A percentile compares a stretch with the other conserved stretches of the same genome.
phyloP scores from a whole-genome alignment of 2,329 filamentous ascomycete genomes.

The Scedosporium aurantiacum region DNA sequence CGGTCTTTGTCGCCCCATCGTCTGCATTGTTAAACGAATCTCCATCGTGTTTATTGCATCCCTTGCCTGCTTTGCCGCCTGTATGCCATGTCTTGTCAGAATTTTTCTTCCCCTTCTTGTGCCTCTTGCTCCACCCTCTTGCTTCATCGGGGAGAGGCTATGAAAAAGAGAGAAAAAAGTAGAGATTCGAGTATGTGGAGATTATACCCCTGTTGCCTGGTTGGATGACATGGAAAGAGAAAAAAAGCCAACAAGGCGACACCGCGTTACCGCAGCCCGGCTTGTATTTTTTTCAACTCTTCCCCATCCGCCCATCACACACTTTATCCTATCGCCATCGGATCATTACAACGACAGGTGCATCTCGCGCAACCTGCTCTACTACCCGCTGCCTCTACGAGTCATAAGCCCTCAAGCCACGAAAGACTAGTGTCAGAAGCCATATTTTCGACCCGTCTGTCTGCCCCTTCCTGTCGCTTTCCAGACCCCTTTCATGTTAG shows the following conservation, averaged over 20 bases:
- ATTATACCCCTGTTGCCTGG: constrained; percentile 5
- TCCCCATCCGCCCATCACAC: background rate
- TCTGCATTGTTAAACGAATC: constrained; percentile 1
- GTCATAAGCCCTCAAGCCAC: background rate
- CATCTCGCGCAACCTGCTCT: background rate
- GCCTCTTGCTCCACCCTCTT: background rate
- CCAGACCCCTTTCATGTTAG: background rate
- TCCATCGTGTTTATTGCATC: background rate
- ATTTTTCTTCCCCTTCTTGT: background rate
- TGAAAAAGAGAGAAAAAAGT: constrained; percentile 4
- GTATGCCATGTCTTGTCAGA: background rate
- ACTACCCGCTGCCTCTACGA: background rate
- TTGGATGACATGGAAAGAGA: background rate
- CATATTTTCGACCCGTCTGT: constrained; percentile 5
- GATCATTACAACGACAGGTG: background rate
- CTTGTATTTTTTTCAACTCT: background rate
- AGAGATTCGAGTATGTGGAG: background rate
- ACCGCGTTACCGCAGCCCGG: background rate
- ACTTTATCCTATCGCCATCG: background rate
- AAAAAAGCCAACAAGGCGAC: background rate
- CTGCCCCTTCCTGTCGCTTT: background rate
- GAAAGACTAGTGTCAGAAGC: background rate
- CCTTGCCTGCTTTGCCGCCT: background rate
- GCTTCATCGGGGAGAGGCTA: background rate
- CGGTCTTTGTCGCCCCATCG: background rate